These are phyloP conservation scores for Wickerhamomyces sydowiorum DNA, from an alignment of 805 yeast species.

Conservation along the genomic window DNA sequence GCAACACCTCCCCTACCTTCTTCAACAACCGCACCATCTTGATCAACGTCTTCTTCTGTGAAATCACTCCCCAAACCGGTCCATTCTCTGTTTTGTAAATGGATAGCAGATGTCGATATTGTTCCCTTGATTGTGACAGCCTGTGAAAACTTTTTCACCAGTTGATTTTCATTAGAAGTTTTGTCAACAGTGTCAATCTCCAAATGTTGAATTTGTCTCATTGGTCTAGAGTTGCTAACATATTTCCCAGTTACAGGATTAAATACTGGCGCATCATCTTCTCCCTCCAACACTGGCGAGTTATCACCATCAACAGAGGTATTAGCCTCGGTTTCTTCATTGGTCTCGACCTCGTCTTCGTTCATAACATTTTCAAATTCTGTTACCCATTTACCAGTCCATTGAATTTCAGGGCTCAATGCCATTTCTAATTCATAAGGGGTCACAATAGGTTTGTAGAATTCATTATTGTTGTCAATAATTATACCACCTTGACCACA, in stretches of 20 bases:
- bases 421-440: conserved; percentile 89
- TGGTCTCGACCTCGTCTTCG: conserved; percentile 28
- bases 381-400: conserved; percentile 94
- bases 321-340: conserved; percentile 17
- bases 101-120: conserved; percentile 81
- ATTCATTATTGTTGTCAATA: conserved; percentile 71
- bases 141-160: conserved; percentile 53
- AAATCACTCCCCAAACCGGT: conserved; percentile 89
- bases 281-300: conserved; percentile 12
- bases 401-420: conserved; percentile 62
- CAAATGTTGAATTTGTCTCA: conserved; percentile 60
- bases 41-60: conserved; percentile 34
- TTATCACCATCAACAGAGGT: conserved; percentile 13
- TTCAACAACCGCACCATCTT: conserved; percentile 69
- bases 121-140: conserved; percentile 67
- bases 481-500: conserved; percentile 93
- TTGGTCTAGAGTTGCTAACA: conserved; percentile 66
- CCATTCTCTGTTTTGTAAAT: conserved; percentile 74
- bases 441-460: conserved; percentile 86
- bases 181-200: conserved; percentile 43
- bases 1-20: conserved; percentile 88
- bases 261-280: conserved; percentile 71
- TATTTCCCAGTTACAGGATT: conserved; percentile 83
- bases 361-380: conserved; percentile 57
- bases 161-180: conserved; percentile 27